phyloP scores from a whole-genome alignment of 495 filamentous ascomycete genomes.

The Rusavskia elegans region DNA sequence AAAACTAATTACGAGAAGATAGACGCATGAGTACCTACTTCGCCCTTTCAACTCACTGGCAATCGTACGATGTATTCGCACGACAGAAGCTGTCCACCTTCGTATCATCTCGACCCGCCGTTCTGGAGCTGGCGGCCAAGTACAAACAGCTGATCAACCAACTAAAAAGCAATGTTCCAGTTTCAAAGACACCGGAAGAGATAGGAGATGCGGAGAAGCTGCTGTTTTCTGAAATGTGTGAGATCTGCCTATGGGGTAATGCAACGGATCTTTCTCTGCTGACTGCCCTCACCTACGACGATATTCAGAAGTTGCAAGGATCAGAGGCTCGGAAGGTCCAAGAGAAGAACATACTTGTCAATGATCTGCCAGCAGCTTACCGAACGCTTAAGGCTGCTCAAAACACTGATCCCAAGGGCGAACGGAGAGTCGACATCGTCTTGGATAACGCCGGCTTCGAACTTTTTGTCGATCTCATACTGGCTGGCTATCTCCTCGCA shows the following conservation, averaged over 20 bases:
- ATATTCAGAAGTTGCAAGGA: conserved; percentile 91
- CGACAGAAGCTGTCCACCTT: conserved; percentile 89
- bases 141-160: conserved; percentile 52
- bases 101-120: conserved; percentile 78
- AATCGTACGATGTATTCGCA: conserved; percentile 78
- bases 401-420: conserved; percentile 30
- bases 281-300: conserved; percentile 80
- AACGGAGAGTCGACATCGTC: conserved; percentile 73
- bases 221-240: conserved; percentile 83
- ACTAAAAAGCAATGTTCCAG: conserved; percentile 23
- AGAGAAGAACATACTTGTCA: conserved; percentile 78
- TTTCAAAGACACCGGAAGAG: conserved; percentile 25
- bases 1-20: conserved; percentile 15
- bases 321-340: conserved; percentile 66
- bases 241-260: conserved; percentile 97
- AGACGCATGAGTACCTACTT: conserved; percentile 67
- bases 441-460: conserved; percentile 96
- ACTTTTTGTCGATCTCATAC: conserved; percentile 81
- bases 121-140: conserved; percentile 68
- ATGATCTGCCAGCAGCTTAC: conserved; percentile 65
- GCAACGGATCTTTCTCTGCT: conserved; percentile 88
- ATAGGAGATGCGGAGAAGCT: conserved; percentile 54
- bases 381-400: conserved; percentile 46
- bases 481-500: conserved; percentile 76
- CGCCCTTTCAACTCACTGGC: conserved; percentile 69